Evolutionary conservation across 2,329 filamentous ascomycete genomes (phyloP).

Genomic region (Fusarium haematococcum): DNA sequence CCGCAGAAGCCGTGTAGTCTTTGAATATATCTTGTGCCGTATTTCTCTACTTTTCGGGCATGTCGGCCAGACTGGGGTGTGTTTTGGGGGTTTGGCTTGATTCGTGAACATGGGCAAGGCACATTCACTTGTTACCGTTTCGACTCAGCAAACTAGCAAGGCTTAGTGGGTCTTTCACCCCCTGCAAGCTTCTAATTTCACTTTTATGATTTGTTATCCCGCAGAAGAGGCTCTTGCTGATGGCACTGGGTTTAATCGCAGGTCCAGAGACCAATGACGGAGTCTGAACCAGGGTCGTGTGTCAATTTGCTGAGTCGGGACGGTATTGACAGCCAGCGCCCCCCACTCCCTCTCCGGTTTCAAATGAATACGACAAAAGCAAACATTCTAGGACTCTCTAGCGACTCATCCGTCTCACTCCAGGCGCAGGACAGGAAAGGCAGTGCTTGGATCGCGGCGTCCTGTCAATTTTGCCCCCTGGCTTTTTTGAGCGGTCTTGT

Average conservation of each 20-base stretch:
- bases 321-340: background rate
- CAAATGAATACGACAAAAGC: background rate
- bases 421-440: background rate
- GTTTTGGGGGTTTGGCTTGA: background rate
- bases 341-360: background rate
- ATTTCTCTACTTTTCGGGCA: background rate
- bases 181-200: background rate
- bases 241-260: background rate
- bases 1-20: background rate
- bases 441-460: background rate
- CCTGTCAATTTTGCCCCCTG: background rate
- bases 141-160: background rate
- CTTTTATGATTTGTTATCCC: background rate
- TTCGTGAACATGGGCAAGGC: background rate
- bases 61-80: background rate
- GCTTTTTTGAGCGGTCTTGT: background rate
- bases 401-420: background rate
- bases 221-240: background rate
- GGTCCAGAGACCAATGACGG: no score
- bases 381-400: background rate
- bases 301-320: background rate
- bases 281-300: background rate
- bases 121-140: background rate
- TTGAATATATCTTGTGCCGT: background rate
- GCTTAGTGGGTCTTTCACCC: background rate